Evolutionary conservation across 116 monocot genomes (phyloP).

Genomic region (Papilionanthe hybrid): DNA sequence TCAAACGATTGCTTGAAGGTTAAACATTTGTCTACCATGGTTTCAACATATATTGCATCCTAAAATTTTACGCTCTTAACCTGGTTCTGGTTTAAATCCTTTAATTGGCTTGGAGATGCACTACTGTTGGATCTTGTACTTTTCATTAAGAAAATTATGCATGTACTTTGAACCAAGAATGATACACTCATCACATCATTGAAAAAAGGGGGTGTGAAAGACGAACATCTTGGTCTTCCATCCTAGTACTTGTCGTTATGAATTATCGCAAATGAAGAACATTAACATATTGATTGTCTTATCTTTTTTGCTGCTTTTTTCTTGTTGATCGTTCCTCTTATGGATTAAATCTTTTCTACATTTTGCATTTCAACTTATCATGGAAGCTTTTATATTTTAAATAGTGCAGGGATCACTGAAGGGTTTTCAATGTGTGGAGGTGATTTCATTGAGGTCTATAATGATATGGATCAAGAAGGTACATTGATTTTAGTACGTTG

Average conservation of each 20-base stretch:
- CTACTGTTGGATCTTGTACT: neutral
- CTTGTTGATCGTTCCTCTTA: neutral
- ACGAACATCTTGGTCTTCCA: neutral
- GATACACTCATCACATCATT: neutral
- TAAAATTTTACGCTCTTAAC: neutral
- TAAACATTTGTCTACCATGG: neutral
- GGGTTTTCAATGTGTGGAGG: slow-evolving; percentile 99
- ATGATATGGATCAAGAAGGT: slow-evolving; percentile 82
- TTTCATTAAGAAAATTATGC: neutral
- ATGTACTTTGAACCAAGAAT: neutral
- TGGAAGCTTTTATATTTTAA: slow-evolving; percentile 8
- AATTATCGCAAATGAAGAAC: neutral
- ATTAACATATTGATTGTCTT: neutral
- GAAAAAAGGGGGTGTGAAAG: neutral
- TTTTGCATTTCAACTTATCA: neutral
- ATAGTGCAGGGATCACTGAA: slow-evolving; percentile 93
- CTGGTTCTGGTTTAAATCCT: neutral
- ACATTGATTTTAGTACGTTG: neutral
- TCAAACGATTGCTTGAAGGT: neutral
- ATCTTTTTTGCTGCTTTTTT: neutral
- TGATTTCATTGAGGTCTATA: slow-evolving; percentile 96
- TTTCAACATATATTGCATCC: neutral
- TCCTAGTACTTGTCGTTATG: neutral
- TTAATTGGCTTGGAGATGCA: neutral
- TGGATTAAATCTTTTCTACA: neutral